phyloP scores from a whole-genome alignment of 2,329 filamentous ascomycete species.

The Fusarium gaditjirri region DNA sequence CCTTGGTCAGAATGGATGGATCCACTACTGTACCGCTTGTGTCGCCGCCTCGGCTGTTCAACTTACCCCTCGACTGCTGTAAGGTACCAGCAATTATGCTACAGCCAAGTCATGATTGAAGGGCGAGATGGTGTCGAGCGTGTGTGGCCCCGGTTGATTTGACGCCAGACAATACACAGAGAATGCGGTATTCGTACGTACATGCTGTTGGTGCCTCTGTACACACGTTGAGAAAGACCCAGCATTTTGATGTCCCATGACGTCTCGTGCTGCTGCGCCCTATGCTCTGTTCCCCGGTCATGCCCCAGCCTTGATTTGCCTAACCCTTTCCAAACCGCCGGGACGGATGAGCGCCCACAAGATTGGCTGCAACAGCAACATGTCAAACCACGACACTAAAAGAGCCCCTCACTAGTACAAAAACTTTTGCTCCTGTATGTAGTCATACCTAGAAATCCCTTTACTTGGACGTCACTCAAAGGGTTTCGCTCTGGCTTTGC shows the following conservation, averaged over 20 bases:
- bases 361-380: background rate
- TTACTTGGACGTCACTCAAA: background rate
- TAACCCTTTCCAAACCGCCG: conserved; percentile 36
- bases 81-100: conserved; percentile 33
- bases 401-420: background rate
- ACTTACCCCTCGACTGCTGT: conserved; percentile 34
- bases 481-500: background rate
- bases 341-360: conserved; percentile 26
- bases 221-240: background rate
- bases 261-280: background rate
- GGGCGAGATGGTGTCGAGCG: conserved; percentile 9
- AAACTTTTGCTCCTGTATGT: background rate
- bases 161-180: background rate
- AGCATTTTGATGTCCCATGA: background rate
- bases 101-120: conserved; percentile 14
- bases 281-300: conserved; percentile 4
- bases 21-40: conserved; percentile 23
- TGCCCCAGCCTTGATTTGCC: conserved; percentile 27
- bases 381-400: conserved; percentile 18
- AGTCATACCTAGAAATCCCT: background rate
- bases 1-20: conserved; percentile 18
- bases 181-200: background rate
- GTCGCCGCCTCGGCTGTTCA: conserved; percentile 25
- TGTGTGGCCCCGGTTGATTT: background rate
- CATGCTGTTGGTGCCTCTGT: background rate